Conservation (phyloP, 805 yeast species). For the Nakazawaea wyomingensis region DNA sequence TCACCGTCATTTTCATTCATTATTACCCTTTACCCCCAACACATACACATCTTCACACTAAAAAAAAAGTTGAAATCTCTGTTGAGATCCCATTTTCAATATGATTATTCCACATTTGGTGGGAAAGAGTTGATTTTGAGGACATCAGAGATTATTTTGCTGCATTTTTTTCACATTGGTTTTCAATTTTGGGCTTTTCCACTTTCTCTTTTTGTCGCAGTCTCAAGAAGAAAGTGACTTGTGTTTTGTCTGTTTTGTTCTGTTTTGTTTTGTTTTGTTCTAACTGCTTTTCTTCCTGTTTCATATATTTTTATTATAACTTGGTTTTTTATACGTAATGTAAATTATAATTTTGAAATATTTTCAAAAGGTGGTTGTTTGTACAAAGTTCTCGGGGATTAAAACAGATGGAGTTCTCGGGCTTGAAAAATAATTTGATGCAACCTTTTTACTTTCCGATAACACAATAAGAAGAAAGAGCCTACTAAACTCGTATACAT, state of each 20-base stretch:
- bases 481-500: too few relatives aligned
- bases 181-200: neutral
- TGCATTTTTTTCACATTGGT: constrained; percentile 1
- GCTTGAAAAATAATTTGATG: too few relatives aligned
- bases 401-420: too few relatives aligned
- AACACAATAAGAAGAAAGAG: too few relatives aligned
- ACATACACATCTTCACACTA: too few relatives aligned
- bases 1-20: neutral
- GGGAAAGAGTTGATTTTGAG: neutral
- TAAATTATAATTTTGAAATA: constrained; percentile 1
- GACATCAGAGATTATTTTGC: neutral
- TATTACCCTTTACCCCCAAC: too few relatives aligned
- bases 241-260: neutral
- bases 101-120: too few relatives aligned
- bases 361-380: too few relatives aligned
- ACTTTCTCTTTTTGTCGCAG: neutral
- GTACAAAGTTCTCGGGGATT: too few relatives aligned
- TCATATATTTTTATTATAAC: neutral
- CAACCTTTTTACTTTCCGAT: too few relatives aligned
- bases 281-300: neutral
- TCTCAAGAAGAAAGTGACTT: neutral
- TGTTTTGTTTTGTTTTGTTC: neutral
- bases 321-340: neutral
- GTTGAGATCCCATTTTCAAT: too few relatives aligned
- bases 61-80: too few relatives aligned